Base-by-base conservation (phyloP, 345 rosid species). In the Melaleuca quinquenervia region DNA sequence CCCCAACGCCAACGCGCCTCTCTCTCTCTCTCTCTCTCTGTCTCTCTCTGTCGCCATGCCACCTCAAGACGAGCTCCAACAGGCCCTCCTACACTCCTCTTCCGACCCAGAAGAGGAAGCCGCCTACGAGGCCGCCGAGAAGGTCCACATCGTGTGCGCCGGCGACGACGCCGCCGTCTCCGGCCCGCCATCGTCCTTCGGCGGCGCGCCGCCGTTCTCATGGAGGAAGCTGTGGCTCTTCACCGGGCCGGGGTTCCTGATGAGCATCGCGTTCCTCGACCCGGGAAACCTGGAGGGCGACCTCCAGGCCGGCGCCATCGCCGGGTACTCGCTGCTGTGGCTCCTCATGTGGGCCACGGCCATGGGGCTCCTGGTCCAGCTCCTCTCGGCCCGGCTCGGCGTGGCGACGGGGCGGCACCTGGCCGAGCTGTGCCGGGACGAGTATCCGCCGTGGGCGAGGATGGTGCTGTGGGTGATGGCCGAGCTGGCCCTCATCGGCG, bases 211-310 rank as follows among this genome's bases (percentile, higher is more conserved):
- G 74, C 95, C 96, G 58, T 97, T 97, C 82, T 97, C 99, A 5
- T 97, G 98, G 99, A 89, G 88, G 91, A 96, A 96, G 91, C 85
- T 96, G 5, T 96, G 99, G 98, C 91, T 96, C 7, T 96, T 96
- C 90, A 95, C 98, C 1, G 99, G 98, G 7, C 99, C 99, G 3
- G 99, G 99, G 3, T 97, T 97, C 82, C 50, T 96, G 41, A 96
- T 96, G 99, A 95, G 98, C 88, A 97, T 97, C 51, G 99, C 98
- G 15, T 97, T 97, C 84, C 90, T 97, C 20, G 99, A 97, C 90
- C 99, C 98, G 5, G 98, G 99, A 24, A 97, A 97, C 88, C 87
- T 97, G 83, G 99, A 97, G 87, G 99, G 98, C 27, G 98, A 96
- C 92, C 98, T 97, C 44, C 98, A 97, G 89, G 91, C 98, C 8